Conservation (phyloP, 129 eudicot species). For the carrot (Daucus carota) region DNA sequence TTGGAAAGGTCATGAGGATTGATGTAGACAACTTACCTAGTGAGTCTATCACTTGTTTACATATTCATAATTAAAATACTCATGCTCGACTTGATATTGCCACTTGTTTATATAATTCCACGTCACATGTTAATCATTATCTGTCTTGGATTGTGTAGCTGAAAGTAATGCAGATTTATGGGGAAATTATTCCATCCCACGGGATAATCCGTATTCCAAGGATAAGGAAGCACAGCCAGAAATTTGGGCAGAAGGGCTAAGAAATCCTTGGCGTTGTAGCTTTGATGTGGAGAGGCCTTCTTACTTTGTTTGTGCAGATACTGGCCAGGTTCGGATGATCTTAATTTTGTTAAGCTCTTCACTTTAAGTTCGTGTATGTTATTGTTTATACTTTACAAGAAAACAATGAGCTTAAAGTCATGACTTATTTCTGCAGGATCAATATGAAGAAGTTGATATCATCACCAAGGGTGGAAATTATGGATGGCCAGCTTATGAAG, state of each 20-base stretch:
- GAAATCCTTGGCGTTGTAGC: conserved; percentile 98
- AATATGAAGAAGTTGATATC: conserved; percentile 76
- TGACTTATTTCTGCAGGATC: conserved; percentile 36
- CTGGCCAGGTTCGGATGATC: conserved; percentile 53
- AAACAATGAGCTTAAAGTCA: neutral
- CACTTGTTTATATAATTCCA: neutral
- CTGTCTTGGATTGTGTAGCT: conserved; percentile 15
- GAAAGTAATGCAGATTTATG: conserved; percentile 45
- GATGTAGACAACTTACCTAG: conserved; percentile 78
- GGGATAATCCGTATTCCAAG: conserved; percentile 58
- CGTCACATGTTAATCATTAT: neutral
- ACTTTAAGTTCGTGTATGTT: neutral
- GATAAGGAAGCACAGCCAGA: conserved; percentile 63
- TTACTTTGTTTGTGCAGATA: conserved; percentile 75
- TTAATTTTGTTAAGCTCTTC: neutral
- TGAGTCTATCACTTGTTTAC: conserved; percentile 22
- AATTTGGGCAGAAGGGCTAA: conserved; percentile 85
- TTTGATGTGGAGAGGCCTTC: conserved; percentile 82
- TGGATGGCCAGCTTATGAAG: conserved; percentile 81
- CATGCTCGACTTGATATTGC: neutral
- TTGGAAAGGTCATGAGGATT: conserved; percentile 77
- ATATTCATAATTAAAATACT: neutral
- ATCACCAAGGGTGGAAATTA: conserved; percentile 90
- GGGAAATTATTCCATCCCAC: conserved; percentile 83
- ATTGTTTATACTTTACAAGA: neutral